phyloP scores from a whole-genome alignment of 2,329 filamentous ascomycete genomes.

The Bipolaris sorokiniana region DNA sequence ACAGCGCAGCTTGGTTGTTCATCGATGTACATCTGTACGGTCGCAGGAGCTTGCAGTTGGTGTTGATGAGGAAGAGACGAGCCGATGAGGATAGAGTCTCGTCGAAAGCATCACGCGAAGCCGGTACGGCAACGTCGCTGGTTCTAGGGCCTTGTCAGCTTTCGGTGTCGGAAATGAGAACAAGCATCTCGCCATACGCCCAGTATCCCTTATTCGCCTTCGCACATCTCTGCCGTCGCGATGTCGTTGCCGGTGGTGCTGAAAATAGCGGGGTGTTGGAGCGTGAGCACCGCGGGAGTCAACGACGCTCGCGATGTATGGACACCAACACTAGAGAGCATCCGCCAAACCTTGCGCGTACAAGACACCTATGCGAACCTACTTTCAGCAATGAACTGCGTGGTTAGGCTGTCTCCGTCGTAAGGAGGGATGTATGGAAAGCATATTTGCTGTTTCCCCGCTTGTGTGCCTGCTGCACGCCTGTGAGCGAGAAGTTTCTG shows the following conservation, averaged over 20 bases:
- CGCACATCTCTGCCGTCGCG: neutral
- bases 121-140: neutral
- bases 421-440: neutral
- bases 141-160: neutral
- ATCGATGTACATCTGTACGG: neutral
- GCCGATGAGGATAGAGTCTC: neutral
- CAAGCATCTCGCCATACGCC: neutral
- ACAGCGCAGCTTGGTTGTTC: neutral
- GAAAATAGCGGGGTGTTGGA: neutral
- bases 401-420: neutral
- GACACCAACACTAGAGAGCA: neutral
- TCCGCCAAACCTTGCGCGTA: neutral
- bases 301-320: conserved; percentile 6
- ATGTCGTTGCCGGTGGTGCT: neutral
- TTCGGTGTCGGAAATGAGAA: neutral
- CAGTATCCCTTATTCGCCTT: neutral
- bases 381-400: neutral
- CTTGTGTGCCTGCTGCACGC: neutral
- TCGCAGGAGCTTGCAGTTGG: neutral
- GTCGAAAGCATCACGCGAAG: neutral
- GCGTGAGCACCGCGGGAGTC: neutral
- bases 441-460: neutral
- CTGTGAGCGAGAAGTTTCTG: neutral
- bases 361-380: neutral
- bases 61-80: neutral